These are phyloP conservation scores for Trichophaea hybrida DNA, from an alignment of 2,329 filamentous ascomycete species.

Conservation along the genomic window DNA sequence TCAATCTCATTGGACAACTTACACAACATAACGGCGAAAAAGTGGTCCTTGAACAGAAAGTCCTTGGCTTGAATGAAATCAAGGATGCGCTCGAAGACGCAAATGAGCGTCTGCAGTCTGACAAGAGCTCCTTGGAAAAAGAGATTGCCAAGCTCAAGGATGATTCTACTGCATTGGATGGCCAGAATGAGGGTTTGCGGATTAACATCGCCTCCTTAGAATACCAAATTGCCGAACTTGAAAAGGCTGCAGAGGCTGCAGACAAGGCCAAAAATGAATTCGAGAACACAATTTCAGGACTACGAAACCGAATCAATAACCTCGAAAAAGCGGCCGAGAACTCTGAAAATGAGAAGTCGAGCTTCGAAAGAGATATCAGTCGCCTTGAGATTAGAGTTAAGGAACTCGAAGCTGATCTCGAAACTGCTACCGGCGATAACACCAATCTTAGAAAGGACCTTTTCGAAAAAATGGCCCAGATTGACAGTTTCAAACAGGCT, in stretches of 20 bases:
- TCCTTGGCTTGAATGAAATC: background rate
- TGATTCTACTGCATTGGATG: background rate
- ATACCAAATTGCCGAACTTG: slow-evolving; percentile 8
- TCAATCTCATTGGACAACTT: background rate
- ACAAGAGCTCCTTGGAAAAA: background rate
- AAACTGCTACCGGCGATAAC: background rate
- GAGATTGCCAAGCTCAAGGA: slow-evolving; percentile 11
- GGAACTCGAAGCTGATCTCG: slow-evolving; percentile 2
- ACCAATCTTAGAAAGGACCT: background rate
- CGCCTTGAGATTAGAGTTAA: slow-evolving; percentile 2
- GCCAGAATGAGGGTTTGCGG: slow-evolving; percentile 10
- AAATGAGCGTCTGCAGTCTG: background rate
- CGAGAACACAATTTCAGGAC: slow-evolving; percentile 1
- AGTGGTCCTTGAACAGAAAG: background rate
- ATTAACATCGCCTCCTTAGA: slow-evolving; percentile 8
- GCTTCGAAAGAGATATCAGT: slow-evolving; percentile 6
- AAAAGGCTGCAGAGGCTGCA: slow-evolving; percentile 3
- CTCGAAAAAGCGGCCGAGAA: slow-evolving; percentile 6
- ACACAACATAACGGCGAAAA: background rate
- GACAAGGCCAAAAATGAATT: slow-evolving; percentile 10
- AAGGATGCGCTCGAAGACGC: background rate
- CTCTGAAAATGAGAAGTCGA: slow-evolving; percentile 4
- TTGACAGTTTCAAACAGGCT: slow-evolving; percentile 2
- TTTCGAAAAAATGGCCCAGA: background rate
- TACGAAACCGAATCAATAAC: background rate